Evolutionary conservation across 371 early-diverging fungal genomes (phyloP), one percentile per base, ranked within the genome.

Genomic region (Mortierella sp.): DNA sequence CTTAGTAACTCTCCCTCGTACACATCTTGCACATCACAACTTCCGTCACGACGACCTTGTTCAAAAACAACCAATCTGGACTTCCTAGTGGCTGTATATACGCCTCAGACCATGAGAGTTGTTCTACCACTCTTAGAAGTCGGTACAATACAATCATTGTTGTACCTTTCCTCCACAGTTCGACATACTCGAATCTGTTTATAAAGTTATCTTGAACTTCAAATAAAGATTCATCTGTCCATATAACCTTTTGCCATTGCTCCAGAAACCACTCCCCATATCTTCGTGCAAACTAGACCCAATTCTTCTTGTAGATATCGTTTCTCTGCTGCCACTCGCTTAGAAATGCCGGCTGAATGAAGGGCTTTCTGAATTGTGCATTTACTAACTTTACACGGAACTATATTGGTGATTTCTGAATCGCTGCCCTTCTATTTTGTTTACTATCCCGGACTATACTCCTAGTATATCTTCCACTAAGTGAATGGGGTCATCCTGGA

Each of bases 191-290:
- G 59, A 34, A 29, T 29, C n/a, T 34, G 31, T 12, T 34, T 28
- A n/a, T n/a, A 58, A 31, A 29, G 19, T 58, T 58, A 19, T 58
- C 35, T 19, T 22, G 37, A 31, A 58, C 59, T 9, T 58, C 59
- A 37, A 58, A 58, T 22, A 37, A n/a, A n/a, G 59, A 58, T 35
- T 58, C 59, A 58, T 31, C 59, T n/a, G 37, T 58, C 59, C 59
- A 58, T 35, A 58, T 23, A 13, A 58, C 40, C n/a, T 58, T 58
- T 31, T 5, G 2, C 59, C 59, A 58, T 34, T 58, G 35, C 13
- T 58, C 59, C 22, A 35, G 22, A n/a, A 37, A 32, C 59, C 59
- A 37, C 12, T 58, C 10, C n/a, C n/a, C 34, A n/a, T 58, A 35
- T 15, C 35, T 35, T 17, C 22, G 9, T 7, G 22, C 35, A 35